phyloP scores from a whole-genome alignment of 2,329 filamentous ascomycete species.

The Domatiomyces catenatus region DNA sequence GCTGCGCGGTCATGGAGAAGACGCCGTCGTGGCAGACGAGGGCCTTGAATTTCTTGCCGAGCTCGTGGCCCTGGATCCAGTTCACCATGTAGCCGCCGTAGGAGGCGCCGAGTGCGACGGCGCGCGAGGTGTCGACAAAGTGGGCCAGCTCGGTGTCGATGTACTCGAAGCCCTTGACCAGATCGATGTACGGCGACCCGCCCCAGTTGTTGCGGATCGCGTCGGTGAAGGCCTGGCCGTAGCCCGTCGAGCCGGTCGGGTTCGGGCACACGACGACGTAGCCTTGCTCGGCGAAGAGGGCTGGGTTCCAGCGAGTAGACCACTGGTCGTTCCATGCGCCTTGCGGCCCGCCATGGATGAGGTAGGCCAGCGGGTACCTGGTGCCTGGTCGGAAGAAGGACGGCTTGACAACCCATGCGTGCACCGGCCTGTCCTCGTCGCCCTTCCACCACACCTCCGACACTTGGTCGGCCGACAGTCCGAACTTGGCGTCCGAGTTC shows the following conservation, averaged over 20 bases:
- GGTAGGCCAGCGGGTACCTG: slow-evolving; percentile 39
- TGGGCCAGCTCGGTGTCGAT: slow-evolving; percentile 32
- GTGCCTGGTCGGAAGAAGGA: slow-evolving; percentile 30
- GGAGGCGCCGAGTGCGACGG: slow-evolving; percentile 38
- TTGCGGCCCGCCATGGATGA: slow-evolving; percentile 40
- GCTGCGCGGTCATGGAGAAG: slow-evolving; percentile 27
- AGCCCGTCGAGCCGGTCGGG: slow-evolving; percentile 43
- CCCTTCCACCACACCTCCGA: slow-evolving; percentile 33
- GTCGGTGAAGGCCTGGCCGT: slow-evolving; percentile 40
- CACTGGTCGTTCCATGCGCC: slow-evolving; percentile 39
- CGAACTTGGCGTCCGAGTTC: slow-evolving; percentile 25
- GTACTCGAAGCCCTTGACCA: slow-evolving; percentile 38
- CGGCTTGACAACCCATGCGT: slow-evolving; percentile 34
- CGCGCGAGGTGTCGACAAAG: slow-evolving; percentile 39
- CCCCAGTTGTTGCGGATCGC: slow-evolving; percentile 39
- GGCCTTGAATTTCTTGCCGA: slow-evolving; percentile 42
- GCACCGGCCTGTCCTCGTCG: slow-evolving; percentile 28
- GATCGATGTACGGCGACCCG: slow-evolving; percentile 39
- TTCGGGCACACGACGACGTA: slow-evolving; percentile 47
- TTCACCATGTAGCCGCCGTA: slow-evolving; percentile 49
- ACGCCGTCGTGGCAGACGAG: slow-evolving; percentile 38
- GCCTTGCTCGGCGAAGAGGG: slow-evolving; percentile 45
- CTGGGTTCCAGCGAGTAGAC: slow-evolving; percentile 40
- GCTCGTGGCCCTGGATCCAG: slow-evolving; percentile 40
- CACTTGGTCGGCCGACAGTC: slow-evolving; percentile 28